Base-by-base conservation (phyloP, 2,329 filamentous ascomycete genomes). In the Trichophyton schoenleinii region DNA sequence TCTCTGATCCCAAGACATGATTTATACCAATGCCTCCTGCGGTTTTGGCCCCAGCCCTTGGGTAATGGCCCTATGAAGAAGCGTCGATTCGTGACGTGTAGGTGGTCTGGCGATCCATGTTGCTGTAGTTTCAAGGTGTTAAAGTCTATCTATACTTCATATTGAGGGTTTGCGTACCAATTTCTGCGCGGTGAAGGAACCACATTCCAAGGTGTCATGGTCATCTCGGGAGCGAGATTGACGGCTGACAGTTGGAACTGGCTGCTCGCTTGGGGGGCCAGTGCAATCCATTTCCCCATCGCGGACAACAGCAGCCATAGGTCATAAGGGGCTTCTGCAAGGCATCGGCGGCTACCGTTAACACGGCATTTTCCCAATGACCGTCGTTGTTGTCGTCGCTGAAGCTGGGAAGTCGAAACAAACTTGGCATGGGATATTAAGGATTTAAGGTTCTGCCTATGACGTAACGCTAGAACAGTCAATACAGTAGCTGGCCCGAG, bases 61-160 rank as follows among this genome's bases (percentile, higher is more conserved):
- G 84, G 84, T 41, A 86, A 83, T 41, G 84, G 84, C 0, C 84
- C 84, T 62, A 87, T 83, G 72, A 87, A 87, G 72, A 80, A 81
- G 60, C 84, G 80, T 60, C 81, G 78, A 59, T 78, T 82, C 5
- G 84, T 86, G 66, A 83, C 73, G 71, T 86, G 79, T 46, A 87
- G 72, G 68, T 87, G 84, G 63, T 82, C 78, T 25, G 82, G 78
- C 49, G 81, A 83, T 57, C 82, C 80, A 77, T 87, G 81, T 74
- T 82, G 79, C 81, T 79, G 68, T 49, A 9, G 13, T 49, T 48
- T 25, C 62, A 20, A 25, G 22, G 2, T 1, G 28, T 62, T 57
- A 62, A 52, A 64, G 66, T 67, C 49, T 67, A 66, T n/a, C 58
- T 49, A 49, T 18, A 58, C 8, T 64, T n/a, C n/a, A 8, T 31